Conservation (phyloP, 208 protist species). For the Vickermania ingenoplastis region DNA sequence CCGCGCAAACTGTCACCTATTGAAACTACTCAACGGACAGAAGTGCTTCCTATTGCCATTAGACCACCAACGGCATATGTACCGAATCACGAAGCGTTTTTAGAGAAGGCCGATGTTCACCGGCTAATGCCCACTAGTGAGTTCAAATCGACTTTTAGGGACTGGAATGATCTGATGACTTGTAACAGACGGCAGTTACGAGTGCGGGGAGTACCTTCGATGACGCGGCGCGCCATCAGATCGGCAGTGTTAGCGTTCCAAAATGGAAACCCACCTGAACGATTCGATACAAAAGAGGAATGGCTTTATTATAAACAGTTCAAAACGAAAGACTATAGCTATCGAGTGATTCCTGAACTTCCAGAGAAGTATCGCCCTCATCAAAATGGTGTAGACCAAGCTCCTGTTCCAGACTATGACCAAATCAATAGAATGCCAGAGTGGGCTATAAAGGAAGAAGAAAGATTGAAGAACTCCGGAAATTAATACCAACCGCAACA, state of each 20-base stretch:
- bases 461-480: conserved; percentile 31
- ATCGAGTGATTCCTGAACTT: conserved; percentile 82
- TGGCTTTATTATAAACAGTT: conserved; percentile 90
- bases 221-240: conserved; percentile 67
- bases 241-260: conserved; percentile 70
- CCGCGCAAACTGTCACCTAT: conserved; percentile 86
- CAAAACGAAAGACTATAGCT: conserved; percentile 85
- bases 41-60: conserved; percentile 77
- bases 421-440: conserved; percentile 85
- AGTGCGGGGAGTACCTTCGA: conserved; percentile 58
- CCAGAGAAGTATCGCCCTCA: conserved; percentile 89
- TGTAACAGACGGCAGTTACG: conserved; percentile 73
- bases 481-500: conserved; percentile 4
- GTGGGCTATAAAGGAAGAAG: conserved; percentile 80
- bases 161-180: conserved; percentile 90
- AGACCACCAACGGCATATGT: conserved; percentile 79
- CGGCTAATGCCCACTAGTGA: conserved; percentile 74
- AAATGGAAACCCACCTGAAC: conserved; percentile 79
- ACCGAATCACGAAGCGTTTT: conserved; percentile 82
- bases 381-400: conserved; percentile 84
- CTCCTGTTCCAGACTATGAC: conserved; percentile 80
- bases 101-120: conserved; percentile 81
- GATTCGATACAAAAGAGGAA: conserved; percentile 86
- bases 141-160: conserved; percentile 83
- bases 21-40: conserved; percentile 60